A percentile compares a stretch with the other conserved stretches of the same genome.
These are phyloP conservation scores for Phytopythium kandeliae DNA, from an alignment of 352 stramenopile genomes.

Conservation along the genomic window DNA sequence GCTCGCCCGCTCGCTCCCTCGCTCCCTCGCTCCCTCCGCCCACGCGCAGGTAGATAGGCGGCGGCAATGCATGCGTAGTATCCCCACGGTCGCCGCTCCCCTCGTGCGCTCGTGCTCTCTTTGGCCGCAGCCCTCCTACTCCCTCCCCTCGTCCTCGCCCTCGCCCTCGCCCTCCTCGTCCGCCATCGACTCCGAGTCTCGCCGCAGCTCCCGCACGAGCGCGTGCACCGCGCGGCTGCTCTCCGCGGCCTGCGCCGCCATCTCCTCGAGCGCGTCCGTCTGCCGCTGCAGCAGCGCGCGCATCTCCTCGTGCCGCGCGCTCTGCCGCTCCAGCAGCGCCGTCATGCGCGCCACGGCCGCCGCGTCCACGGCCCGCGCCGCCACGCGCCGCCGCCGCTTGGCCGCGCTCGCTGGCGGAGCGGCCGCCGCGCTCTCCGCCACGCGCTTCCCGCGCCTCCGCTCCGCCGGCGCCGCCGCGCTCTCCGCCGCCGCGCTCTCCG, in stretches of 20 bases:
- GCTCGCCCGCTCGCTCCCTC: too few relatives aligned
- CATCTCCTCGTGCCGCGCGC: neutral
- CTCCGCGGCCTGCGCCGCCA: neutral
- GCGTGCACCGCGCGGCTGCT: neutral
- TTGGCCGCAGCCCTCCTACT: too few relatives aligned
- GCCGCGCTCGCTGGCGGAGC: too few relatives aligned
- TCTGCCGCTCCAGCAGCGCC: neutral
- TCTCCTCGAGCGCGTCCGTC: neutral
- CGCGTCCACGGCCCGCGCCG: neutral
- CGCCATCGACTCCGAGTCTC: too few relatives aligned
- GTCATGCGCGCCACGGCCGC: neutral
- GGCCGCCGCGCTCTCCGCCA: too few relatives aligned
- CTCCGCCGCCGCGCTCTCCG: too few relatives aligned
- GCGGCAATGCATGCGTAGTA: conserved; percentile 3
- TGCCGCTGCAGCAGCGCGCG: conserved; percentile 1
- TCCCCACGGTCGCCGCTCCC: too few relatives aligned
- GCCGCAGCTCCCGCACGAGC: neutral
- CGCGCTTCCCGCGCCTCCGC: too few relatives aligned
- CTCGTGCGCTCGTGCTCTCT: too few relatives aligned
- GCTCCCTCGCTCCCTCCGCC: neutral
- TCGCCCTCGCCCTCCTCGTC: too few relatives aligned
- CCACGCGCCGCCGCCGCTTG: neutral
- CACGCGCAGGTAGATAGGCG: conserved; percentile 1
- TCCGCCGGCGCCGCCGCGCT: too few relatives aligned
- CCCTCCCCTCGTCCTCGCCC: too few relatives aligned